Evolutionary conservation across 2,329 filamentous ascomycete genomes (phyloP), one percentile per base, ranked within the genome.

Genomic region (Penicillium sp.): DNA sequence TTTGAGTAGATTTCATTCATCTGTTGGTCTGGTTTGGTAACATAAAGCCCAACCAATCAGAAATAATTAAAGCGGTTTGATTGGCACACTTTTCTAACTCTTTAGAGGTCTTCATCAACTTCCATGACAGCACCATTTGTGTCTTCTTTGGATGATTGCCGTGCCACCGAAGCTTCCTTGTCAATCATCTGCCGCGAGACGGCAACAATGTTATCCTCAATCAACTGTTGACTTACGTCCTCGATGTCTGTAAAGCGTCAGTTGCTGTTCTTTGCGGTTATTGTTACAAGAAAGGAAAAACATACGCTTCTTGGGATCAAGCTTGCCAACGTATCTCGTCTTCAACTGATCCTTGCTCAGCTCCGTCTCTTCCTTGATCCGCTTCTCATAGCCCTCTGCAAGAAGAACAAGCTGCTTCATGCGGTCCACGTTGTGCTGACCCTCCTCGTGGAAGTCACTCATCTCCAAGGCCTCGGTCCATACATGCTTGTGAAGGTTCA

Each of bases 111-210:
- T 65, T 89, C 86, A 67, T 91, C 89, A 46, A 86, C 82, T 15
- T 91, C 89, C 88, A 91, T 91, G 57, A 63, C 68, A 45, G 80
- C 73, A 49, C 75, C 76, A 49, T 73, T 74, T 45, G 87, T 81
- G 38, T 80, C 71, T 15, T 75, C 75, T 67, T 68, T 75, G 50
- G 61, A 75, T 56, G 76, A 75, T 73, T 59, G 89, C 83, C 77
- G 88, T 21, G 93, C 91, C 77, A 96, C 90, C 6, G 92, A 94
- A 4, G 94, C 94, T 77, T 99, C 94, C 81, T 97, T 97, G 81
- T 97, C 94, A 71, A 99, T 97, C 93, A 99, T 97, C 77, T 97
- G 94, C 75, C 93, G 85, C 64, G 92, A 95, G n/a, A 99, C 93
- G 4, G 92, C 91, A 13, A 99, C 94, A 64, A 99, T 99, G 78